Evolutionary conservation across 1,284 basidiomycete genomes (phyloP).

Genomic region (Tausonia pullulans): DNA sequence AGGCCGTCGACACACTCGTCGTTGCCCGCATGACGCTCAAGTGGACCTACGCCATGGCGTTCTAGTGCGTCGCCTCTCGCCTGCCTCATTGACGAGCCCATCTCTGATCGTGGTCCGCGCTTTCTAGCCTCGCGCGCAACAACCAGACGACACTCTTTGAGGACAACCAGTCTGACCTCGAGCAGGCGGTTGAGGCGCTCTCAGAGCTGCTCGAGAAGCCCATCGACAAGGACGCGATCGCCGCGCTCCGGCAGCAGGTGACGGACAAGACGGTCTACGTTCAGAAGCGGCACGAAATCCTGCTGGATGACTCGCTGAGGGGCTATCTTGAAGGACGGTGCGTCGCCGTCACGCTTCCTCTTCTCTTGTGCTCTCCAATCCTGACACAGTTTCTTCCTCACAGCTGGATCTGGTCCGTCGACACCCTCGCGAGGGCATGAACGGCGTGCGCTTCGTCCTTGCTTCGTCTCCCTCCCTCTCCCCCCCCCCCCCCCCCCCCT

Average conservation of each 20-base stretch:
- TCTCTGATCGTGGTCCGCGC: background rate
- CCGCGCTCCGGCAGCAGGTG: constrained; percentile 73
- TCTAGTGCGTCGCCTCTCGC: constrained; percentile 45
- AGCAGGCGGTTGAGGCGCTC: constrained; percentile 87
- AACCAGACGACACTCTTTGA: constrained; percentile 95
- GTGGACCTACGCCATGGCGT: constrained; percentile 99
- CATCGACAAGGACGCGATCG: constrained; percentile 73
- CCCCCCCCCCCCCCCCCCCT: background rate
- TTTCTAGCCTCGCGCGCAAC: constrained; percentile 47
- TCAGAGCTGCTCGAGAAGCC: constrained; percentile 84
- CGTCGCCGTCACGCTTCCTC: no score
- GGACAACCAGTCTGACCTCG: constrained; percentile 93
- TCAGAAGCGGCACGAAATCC: constrained; percentile 86
- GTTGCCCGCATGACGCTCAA: constrained; percentile 92
- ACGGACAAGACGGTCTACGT: constrained; percentile 97
- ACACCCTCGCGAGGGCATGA: no score
- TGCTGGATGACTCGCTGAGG: constrained; percentile 83
- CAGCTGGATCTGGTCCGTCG: constrained; percentile 51
- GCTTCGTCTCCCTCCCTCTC: constrained; percentile 4
- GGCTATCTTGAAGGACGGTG: constrained; percentile 61
- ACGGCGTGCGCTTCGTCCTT: background rate
- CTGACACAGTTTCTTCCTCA: background rate
- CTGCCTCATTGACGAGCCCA: background rate
- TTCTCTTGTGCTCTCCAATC: background rate
- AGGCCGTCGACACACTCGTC: constrained; percentile 82